Evolutionary conservation across 208 protist genomes (phyloP), one percentile per base, ranked within the genome.

Genomic region (Trypanosoma avium): DNA sequence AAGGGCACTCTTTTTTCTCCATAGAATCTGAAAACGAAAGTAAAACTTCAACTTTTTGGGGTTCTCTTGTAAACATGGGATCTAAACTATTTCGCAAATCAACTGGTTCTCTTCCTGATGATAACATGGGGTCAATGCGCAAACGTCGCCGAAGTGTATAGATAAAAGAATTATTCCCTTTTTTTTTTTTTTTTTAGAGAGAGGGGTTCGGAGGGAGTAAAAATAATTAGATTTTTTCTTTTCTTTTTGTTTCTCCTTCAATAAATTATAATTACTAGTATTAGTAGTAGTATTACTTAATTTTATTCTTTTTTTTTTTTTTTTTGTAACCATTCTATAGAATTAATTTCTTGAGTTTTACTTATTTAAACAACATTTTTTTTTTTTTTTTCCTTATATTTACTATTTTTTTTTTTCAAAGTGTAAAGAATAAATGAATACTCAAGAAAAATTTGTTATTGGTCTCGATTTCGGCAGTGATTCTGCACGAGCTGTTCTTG

Each of bases 401-500:
- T 42, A 42, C 33, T 38, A 38, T 13, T 38, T 42, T 42, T 3
- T 42, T 42, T 13, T 42, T 42, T 42, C 36, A 38, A 24, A 32
- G 19, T 17, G 2, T n/a, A 30, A 19, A 32, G 21, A 24, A 21
- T 5, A 27, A 52, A 62, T 52, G 26, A 52, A 50, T 38, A 22
- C 50, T 15, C 29, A 55, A 58, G 52, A 82, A 6, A 53, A 61
- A 27, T 68, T 82, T 26, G 73, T 82, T 8, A 62, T 88, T 21
- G 81, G 81, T 1, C 65, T 84, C 15, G 81, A 88, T 55, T 88
- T 79, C 50, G 81, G 81, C 9, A 66, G 73, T 22, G 81, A 88
- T 55, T 81, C 71, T 1, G 77, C 74, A 3, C 74, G 77, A 0
- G 81, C 81, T 2, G 67, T 88, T 52, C 62, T 83, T n/a, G 48